Evolutionary conservation across 2,329 filamentous ascomycete species (phyloP).

Genomic region (Aschersonia sp.): DNA sequence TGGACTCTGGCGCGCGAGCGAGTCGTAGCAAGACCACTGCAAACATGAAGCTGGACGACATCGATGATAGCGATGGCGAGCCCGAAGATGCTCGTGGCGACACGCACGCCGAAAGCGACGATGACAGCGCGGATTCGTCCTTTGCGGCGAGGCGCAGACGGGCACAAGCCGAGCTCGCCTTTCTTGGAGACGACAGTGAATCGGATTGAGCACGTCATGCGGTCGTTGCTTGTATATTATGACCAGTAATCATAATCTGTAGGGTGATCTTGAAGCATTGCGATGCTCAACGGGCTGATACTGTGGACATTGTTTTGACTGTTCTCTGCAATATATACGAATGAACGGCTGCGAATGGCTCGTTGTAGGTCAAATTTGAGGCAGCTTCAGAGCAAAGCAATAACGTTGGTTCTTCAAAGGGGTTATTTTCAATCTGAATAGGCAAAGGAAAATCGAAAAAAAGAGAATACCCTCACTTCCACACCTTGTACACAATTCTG

Average conservation of each 20-base stretch:
- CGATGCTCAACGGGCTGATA: too few species aligned
- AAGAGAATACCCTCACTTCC: slow-evolving; percentile 26
- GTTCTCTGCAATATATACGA: too few species aligned
- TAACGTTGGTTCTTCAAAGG: neutral
- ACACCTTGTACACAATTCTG: slow-evolving; percentile 71
- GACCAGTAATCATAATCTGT: too few species aligned
- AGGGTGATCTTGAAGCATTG: too few species aligned
- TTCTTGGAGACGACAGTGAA: slow-evolving; percentile 57
- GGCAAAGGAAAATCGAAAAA: neutral
- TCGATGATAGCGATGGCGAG: slow-evolving; percentile 14
- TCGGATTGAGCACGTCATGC: slow-evolving; percentile 27
- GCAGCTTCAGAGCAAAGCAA: neutral
- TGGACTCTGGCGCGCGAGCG: slow-evolving; percentile 22
- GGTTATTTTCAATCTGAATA: neutral
- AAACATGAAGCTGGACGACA: slow-evolving; percentile 14
- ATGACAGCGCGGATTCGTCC: slow-evolving; percentile 16
- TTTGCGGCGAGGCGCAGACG: slow-evolving; percentile 31
- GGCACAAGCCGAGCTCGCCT: slow-evolving; percentile 41
- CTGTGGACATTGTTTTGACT: too few species aligned
- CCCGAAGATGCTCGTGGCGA: neutral
- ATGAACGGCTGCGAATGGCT: too few species aligned
- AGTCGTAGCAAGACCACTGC: slow-evolving; percentile 22
- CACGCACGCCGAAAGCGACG: slow-evolving; percentile 9
- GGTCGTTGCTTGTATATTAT: neutral
- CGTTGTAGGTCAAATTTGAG: too few species aligned